Percentiles rank a stretch among this genome's conserved stretches.
These are phyloP conservation scores for Venturia asperata DNA, from an alignment of 2,329 filamentous ascomycete genomes.

Conservation along the genomic window DNA sequence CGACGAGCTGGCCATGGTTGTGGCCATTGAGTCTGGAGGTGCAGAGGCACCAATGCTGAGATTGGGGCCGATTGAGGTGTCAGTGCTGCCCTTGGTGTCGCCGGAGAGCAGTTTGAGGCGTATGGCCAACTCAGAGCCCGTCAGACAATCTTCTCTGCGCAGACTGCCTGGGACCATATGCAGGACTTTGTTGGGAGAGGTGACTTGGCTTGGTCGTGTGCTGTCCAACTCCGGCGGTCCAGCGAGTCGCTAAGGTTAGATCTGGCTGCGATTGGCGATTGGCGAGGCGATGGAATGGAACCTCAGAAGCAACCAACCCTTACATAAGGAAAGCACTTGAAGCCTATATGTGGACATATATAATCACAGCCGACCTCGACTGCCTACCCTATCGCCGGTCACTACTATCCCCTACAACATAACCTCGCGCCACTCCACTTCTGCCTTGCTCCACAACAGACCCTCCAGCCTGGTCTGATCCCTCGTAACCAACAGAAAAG, in stretches of 20 bases:
- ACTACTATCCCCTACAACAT: conserved; percentile 57
- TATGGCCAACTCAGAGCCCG: conserved; percentile 18
- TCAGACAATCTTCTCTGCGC: conserved; percentile 21
- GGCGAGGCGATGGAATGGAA: neutral
- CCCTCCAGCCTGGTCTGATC: conserved; percentile 46
- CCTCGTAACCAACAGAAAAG: conserved; percentile 57
- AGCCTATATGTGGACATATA: neutral
- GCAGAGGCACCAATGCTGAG: neutral
- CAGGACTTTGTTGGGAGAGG: neutral
- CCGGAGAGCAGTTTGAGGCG: neutral
- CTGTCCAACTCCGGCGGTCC: neutral
- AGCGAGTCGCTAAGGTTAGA: neutral
- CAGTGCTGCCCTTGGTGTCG: neutral
- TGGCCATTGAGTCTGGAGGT: neutral
- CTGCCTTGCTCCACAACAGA: conserved; percentile 76
- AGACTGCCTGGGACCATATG: conserved; percentile 21
- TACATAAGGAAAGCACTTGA: neutral
- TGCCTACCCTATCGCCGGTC: neutral
- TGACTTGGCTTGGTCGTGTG: neutral
- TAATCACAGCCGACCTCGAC: neutral
- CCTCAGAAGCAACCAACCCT: neutral
- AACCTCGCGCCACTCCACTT: conserved; percentile 81
- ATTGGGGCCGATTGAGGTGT: neutral
- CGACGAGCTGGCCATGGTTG: neutral
- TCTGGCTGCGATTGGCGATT: neutral